Percentiles rank a stretch among this genome's conserved stretches.
phyloP scores from a whole-genome alignment of 306 rosid genomes.

The Malus asiatica region DNA sequence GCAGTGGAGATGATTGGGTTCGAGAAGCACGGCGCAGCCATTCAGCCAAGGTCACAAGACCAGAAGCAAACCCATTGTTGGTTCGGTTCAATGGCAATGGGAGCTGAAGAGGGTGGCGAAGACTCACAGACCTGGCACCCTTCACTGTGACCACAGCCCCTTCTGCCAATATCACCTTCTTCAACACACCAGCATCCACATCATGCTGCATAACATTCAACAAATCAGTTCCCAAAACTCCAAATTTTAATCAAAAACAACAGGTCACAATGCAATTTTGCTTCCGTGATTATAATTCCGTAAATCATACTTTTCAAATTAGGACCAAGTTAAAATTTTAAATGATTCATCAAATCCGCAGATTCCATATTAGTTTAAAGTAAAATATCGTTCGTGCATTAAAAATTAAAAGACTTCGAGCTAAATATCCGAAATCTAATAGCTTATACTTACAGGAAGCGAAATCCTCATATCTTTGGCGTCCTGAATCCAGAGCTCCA shows the following conservation, averaged over 20 bases:
- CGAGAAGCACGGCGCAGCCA: slow-evolving; percentile 65
- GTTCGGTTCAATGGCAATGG: slow-evolving; percentile 69
- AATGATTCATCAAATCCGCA: not conserved
- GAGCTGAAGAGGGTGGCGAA: slow-evolving; percentile 74
- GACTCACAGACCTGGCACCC: slow-evolving; percentile 91
- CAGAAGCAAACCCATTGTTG: slow-evolving; percentile 60
- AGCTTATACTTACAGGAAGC: slow-evolving; percentile 52
- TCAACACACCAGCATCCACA: slow-evolving; percentile 94
- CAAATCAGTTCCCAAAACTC: not conserved
- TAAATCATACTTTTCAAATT: not conserved
- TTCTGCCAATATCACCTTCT: slow-evolving; percentile 85
- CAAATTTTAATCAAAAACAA: not conserved
- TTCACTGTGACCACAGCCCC: slow-evolving; percentile 94
- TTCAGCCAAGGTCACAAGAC: slow-evolving; percentile 66
- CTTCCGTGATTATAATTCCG: not conserved
- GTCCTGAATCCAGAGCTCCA: slow-evolving; percentile 96
- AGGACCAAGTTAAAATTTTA: not conserved
- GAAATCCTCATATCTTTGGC: slow-evolving; percentile 75
- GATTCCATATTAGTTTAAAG: too few relatives aligned
- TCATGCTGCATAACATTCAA: slow-evolving; percentile 66
- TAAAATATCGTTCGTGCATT: too few relatives aligned
- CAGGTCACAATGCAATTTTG: not conserved
- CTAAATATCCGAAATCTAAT: not conserved
- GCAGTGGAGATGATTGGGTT: slow-evolving; percentile 36
- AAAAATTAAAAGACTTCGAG: not conserved